Evolutionary conservation across 768 basidiomycete species (phyloP).

Genomic region (Chalciporus sphaerocephalus): DNA sequence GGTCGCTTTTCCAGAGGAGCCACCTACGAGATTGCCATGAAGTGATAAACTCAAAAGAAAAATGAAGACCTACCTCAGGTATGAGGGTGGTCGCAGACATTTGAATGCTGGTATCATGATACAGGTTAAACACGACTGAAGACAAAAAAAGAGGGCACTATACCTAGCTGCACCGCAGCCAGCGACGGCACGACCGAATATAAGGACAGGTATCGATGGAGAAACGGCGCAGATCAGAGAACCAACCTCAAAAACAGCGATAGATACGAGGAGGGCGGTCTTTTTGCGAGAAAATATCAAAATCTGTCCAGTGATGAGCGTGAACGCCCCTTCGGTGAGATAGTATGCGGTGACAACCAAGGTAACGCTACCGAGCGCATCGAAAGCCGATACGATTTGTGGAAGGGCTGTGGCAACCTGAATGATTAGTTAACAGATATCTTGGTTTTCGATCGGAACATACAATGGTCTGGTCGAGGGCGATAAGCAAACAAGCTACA

Average conservation of each 20-base stretch:
- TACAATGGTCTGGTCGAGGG: conserved; percentile 39
- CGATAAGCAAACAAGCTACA: conserved; percentile 21
- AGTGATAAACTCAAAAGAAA: too few relatives aligned
- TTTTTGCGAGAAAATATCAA: conserved; percentile 31
- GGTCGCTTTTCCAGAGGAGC: too few relatives aligned
- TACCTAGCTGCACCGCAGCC: conserved; percentile 25
- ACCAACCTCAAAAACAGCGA: conserved; percentile 42
- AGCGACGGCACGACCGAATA: conserved; percentile 31
- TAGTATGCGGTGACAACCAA: conserved; percentile 18
- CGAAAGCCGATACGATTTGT: conserved; percentile 28
- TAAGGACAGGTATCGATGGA: neutral
- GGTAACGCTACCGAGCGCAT: conserved; percentile 24
- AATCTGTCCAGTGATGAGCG: conserved; percentile 30
- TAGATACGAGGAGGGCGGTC: conserved; percentile 19
- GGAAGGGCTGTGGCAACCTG: conserved; percentile 25
- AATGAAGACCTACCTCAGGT: too few relatives aligned
- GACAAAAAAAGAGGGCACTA: conserved; percentile 15
- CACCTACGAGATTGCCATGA: too few relatives aligned
- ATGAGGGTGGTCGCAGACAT: too few relatives aligned
- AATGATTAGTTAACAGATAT: neutral
- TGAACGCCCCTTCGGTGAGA: conserved; percentile 18
- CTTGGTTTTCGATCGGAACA: conserved; percentile 10
- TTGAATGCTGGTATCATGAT: too few relatives aligned
- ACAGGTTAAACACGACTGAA: neutral
- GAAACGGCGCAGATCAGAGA: conserved; percentile 18